A percentile compares a stretch with the other conserved stretches of the same genome.
phyloP scores from a whole-genome alignment of 129 eudicot genomes.

The Helianthus tuberosus region DNA sequence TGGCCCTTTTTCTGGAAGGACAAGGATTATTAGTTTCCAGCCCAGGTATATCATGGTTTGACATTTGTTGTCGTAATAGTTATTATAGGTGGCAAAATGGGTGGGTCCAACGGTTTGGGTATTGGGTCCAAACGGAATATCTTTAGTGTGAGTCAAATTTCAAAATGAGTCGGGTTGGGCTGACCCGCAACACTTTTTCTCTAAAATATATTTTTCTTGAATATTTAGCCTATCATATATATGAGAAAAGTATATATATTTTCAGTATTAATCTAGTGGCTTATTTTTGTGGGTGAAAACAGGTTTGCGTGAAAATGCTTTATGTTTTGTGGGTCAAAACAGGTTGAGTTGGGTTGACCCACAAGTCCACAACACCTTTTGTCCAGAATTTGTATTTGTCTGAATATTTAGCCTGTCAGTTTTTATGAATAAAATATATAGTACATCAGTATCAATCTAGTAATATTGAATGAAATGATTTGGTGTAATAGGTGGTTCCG shows the following conservation, averaged over 20 bases:
- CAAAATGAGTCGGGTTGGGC: neutral
- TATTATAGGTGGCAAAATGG: neutral
- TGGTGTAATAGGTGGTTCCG: neutral
- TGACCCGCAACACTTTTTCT: neutral
- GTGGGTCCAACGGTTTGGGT: neutral
- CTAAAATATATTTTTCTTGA: neutral
- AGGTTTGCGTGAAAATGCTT: neutral
- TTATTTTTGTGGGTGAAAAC: neutral
- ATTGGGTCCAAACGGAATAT: neutral
- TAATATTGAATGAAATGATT: neutral
- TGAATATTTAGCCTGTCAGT: neutral
- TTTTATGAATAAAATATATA: neutral
- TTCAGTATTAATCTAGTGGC: neutral
- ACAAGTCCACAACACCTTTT: neutral
- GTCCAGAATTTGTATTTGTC: neutral
- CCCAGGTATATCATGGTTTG: slow-evolving; percentile 60
- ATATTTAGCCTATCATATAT: neutral
- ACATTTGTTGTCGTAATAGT: neutral
- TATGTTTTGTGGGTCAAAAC: neutral
- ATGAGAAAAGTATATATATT: neutral
- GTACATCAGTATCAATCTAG: neutral
- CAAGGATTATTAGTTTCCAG: slow-evolving; percentile 88
- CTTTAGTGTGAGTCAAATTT: neutral
- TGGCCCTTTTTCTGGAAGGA: slow-evolving; percentile 80
- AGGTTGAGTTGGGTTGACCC: neutral